Base-by-base conservation (phyloP, 2,329 filamentous ascomycete genomes). In the Colletotrichum sp. region DNA sequence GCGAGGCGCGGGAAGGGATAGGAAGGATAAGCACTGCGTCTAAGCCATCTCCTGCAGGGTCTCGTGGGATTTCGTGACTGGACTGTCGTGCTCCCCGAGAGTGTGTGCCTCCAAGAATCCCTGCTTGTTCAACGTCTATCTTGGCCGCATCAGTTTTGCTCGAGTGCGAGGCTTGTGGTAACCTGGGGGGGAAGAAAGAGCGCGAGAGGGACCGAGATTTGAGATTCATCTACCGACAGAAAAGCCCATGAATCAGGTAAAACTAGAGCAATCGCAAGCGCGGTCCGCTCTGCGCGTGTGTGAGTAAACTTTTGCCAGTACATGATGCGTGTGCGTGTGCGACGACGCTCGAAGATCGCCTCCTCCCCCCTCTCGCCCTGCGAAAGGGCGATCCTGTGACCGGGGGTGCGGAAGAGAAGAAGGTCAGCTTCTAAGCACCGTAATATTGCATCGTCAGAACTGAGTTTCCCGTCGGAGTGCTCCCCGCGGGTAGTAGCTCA, bases 61-160 rank as follows among this genome's bases (percentile, higher is more conserved):
- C 34, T 76, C 59, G 59, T 68, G 64, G 60, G 73, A 64, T 63
- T 52, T 26, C 32, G 49, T 57, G 70, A 76, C 69, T 69, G 73
- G 57, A 60, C 64, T 65, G 70, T 36, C 4, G 73, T 69, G 59
- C 59, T 65, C 21, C 57, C 44, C 32, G 32, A 57, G 8, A 57
- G 8, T 24, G 21, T 64, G 44, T 49, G 52, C n/a, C n/a, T 15
- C 49, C 16, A 64, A n/a, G n/a, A 24, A 39, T 34, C 55, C 64
- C 39, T 69, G 65, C 36, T 52, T 34, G 63, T 63, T 18, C 63
- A 67, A 63, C 63, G 32, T 68, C 69, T 39, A 68, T 63, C 68
- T 68, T 68, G 55, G 30, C 62, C 63, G 36, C 57, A 72, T 63
- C 28, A 64, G 10, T 62, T 34, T 72, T 15, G 49, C 26, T 28